Base-by-base conservation (phyloP, 345 rosid species). In the Pistacia vera region DNA sequence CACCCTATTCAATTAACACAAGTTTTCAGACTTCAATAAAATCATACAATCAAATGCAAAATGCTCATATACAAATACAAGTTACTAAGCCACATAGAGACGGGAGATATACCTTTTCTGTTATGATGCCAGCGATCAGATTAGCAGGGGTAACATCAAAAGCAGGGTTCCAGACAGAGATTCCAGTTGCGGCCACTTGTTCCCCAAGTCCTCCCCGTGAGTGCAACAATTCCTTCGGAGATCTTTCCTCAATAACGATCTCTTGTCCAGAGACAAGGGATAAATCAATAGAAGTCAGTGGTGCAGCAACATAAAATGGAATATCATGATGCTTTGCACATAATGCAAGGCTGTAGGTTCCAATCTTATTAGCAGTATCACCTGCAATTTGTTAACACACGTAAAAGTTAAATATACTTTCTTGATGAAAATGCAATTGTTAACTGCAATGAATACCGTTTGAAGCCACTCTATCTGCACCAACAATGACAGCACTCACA, bases 281-380 rank as follows among this genome's bases (percentile, higher is more conserved):
- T n/a, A 91, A 72, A 81, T 95, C 99, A 28, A 93, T 79, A 63
- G 99, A 95, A 11, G 98, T 92, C 55, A 93, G 78, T 4, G 99
- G 99, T 3, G 99, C 99, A 41, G 99, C 99, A 3, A 93, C 96
- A 72, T 82, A 93, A 80, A 95, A 93, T 22, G 93, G 95, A 70
- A 95, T 83, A 25, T 75, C 58, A 63, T 95, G 97, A 81, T 88
- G 84, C 79, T 58, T 86, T 22, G 99, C 97, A 75, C 93, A 88
- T 52, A 95, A 54, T 67, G 98, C 97, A 11, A 95, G 96, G 88
- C 91, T 90, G 89, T 93, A 95, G 63, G 99, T 95, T 81, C 99
- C 99, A 35, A 95, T 93, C 89, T 95, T 93, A 86, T 95, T 93
- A 59, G 97, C 99, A n/a, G 97, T 93, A 67, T 93, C 98, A 30